Evolutionary conservation across 2,329 filamentous ascomycete genomes (phyloP), one percentile per base, ranked within the genome.

Genomic region (Exophiala lecanii-corni): DNA sequence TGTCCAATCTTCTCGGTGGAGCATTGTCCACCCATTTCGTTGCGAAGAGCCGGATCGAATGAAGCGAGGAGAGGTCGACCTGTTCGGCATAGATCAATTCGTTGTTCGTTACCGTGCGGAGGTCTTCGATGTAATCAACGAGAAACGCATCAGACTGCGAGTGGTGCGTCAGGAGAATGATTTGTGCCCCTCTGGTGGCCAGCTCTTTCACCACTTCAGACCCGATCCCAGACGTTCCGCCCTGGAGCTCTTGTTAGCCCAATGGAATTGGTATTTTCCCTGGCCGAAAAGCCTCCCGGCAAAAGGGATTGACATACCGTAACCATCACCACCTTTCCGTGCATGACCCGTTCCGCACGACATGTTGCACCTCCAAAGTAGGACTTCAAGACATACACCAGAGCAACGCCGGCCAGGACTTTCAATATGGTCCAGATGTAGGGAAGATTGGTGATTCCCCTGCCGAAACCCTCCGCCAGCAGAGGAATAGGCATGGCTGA

Each of bases 11-110:
- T 43, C 94, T 76, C 6, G 89, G 87, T 2, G 92, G 91, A 16
- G 86, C 79, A 63, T 96, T 97, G 64, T 98, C 91, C 54, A 98
- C 88, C 91, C 94, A 98, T 70, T 88, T 91, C 0, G 92, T 98
- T 9, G 92, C 92, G 62, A 98, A 98, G 50, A 82, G 76, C 28
- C 92, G 85, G 56, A 98, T 83, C 63, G 86, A 94, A 63, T 95
- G 81, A n/a, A 98, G 72, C 12, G 84, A 91, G 9, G 83, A 70
- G 19, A 98, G 78, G 60, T 98, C 89, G 56, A 95, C 88, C 66
- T 95, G 86, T 65, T 98, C 92, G 47, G 92, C 89, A 58, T 94
- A 97, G 55, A 98, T 87, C 59, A 98, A 74, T 45, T 89, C 74
- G 67, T 97, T 97, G 21, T 78, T 75, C 5, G 88, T 87, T 41